Conservation (phyloP, 495 filamentous ascomycete species). For the Aspergillus indologenus region DNA sequence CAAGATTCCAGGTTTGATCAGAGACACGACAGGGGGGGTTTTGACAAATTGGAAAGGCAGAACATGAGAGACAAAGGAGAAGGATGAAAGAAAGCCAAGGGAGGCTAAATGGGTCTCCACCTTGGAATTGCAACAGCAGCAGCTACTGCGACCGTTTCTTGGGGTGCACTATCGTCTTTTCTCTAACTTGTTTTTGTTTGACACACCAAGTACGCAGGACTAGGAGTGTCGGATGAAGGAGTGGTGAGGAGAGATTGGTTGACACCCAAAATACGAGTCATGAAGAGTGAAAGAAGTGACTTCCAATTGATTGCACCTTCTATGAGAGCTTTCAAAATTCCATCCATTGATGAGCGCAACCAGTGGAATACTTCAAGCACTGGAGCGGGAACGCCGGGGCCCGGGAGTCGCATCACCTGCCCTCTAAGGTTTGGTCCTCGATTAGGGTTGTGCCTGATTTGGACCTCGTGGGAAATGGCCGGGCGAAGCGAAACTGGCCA, state of each 20-base stretch:
- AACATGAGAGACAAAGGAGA: conserved; percentile 7
- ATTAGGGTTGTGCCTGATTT: not conserved
- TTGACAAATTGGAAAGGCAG: conserved; percentile 6
- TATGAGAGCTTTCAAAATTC: not conserved
- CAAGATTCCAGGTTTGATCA: conserved; percentile 6
- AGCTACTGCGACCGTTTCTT: not conserved
- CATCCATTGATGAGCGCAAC: not conserved
- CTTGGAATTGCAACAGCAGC: not conserved
- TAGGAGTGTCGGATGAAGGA: too few species aligned
- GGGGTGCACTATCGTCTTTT: not conserved
- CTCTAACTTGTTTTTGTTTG: not conserved
- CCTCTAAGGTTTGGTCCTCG: not conserved
- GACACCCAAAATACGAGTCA: not conserved
- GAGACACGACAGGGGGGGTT: not conserved
- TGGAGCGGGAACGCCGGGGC: too few species aligned
- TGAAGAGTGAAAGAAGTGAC: not conserved
- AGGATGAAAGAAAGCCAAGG: not conserved
- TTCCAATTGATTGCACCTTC: not conserved
- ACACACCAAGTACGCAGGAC: too few species aligned
- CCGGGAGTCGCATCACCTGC: not conserved
- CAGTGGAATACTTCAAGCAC: not conserved
- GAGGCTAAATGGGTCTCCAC: not conserved
- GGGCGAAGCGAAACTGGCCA: not conserved
- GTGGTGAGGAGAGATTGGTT: too few species aligned
- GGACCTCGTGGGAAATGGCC: not conserved